A percentile compares a stretch with the other conserved stretches of the same genome.
Evolutionary conservation across 495 filamentous ascomycete genomes (phyloP).

Genomic region (Articulospora tetracladia): DNA sequence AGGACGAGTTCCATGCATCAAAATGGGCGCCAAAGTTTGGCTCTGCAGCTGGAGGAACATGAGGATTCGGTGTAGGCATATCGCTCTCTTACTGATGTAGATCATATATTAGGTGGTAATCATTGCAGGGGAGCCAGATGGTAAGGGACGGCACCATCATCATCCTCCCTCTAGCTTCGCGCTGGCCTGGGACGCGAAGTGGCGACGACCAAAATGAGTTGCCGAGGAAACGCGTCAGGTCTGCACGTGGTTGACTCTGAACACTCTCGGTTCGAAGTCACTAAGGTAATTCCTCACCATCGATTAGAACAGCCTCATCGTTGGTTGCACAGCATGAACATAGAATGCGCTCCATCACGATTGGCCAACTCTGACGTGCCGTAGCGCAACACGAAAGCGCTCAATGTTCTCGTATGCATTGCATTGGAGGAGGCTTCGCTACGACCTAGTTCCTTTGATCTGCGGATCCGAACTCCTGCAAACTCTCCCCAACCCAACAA

Average conservation of each 20-base stretch:
- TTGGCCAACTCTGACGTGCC: background rate
- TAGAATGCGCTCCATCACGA: background rate
- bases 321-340: background rate
- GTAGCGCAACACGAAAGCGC: background rate
- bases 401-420: background rate
- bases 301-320: no score
- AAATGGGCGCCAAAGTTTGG: constrained; percentile 49
- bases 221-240: background rate
- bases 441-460: background rate
- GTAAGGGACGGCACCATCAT: no score
- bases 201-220: no score
- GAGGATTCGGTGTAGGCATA: constrained; percentile 18
- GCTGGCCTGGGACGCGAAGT: no score
- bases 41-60: constrained; percentile 35
- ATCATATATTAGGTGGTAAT: background rate
- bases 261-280: no score
- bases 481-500: background rate
- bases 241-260: background rate
- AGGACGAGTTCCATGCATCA: constrained; percentile 78
- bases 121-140: no score
- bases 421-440: background rate
- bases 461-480: no score
- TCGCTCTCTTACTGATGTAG: background rate
- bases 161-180: no score
- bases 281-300: no score